phyloP scores from a whole-genome alignment of 495 filamentous ascomycete species.

The Evansstolkia leycettana region DNA sequence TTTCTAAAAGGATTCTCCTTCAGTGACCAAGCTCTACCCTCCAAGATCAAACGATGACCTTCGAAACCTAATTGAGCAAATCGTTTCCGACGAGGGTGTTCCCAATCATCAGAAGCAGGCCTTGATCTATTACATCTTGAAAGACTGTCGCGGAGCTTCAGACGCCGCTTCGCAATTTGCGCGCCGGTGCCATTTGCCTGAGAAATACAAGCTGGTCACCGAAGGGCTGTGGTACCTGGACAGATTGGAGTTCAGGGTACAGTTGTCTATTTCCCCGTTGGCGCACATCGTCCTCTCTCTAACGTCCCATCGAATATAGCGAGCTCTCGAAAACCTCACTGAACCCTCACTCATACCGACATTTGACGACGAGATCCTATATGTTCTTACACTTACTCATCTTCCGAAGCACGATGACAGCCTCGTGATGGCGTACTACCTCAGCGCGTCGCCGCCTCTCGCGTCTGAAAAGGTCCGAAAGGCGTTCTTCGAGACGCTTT shows the following conservation, averaged over 20 bases:
- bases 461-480: constrained; percentile 43
- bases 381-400: constrained; percentile 47
- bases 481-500: constrained; percentile 53
- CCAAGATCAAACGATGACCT: constrained; percentile 52
- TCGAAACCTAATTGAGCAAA: constrained; percentile 49
- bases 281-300: neutral
- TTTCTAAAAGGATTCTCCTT: constrained; percentile 1
- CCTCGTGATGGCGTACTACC: constrained; percentile 64
- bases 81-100: constrained; percentile 48
- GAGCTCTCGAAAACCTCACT: constrained; percentile 58
- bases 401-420: constrained; percentile 47
- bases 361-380: constrained; percentile 70
- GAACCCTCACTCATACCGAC: constrained; percentile 66
- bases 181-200: constrained; percentile 43
- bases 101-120: constrained; percentile 61
- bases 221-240: constrained; percentile 76
- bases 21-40: constrained; percentile 53
- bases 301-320: constrained; percentile 27
- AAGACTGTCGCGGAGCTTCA: constrained; percentile 50
- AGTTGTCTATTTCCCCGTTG: no score
- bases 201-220: constrained; percentile 63
- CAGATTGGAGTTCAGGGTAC: constrained; percentile 50
- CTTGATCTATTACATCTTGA: constrained; percentile 68
- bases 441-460: constrained; percentile 55
- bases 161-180: constrained; percentile 40